These are phyloP conservation scores for Entophlyctis luteolus DNA, from an alignment of 192 early-diverging fungal species.

Conservation along the genomic window DNA sequence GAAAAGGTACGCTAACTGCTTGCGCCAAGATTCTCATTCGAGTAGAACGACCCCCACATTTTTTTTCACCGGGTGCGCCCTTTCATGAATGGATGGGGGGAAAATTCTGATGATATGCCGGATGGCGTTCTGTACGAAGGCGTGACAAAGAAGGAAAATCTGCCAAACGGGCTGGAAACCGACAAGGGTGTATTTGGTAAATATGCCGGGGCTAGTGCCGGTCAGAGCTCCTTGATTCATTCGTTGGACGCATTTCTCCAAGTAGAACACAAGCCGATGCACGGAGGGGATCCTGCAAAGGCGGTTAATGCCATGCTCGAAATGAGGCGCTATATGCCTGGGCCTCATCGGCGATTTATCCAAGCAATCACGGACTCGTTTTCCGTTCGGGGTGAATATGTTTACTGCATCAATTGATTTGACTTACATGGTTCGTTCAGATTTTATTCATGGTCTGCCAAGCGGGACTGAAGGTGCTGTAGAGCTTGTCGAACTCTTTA, in stretches of 20 bases:
- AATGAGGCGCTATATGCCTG: slow-evolving; percentile 93
- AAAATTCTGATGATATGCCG: slow-evolving; percentile 81
- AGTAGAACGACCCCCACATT: slow-evolving; percentile 78
- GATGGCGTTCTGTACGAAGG: slow-evolving; percentile 90
- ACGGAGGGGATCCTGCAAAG: slow-evolving; percentile 24
- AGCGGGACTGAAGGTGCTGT: slow-evolving; percentile 20
- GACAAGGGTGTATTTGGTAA: slow-evolving; percentile 41
- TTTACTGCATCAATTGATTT: slow-evolving; percentile 18
- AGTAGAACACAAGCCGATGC: slow-evolving; percentile 61
- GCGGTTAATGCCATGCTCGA: slow-evolving; percentile 76
- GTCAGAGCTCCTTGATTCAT: slow-evolving; percentile 90
- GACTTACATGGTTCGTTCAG: background rate
- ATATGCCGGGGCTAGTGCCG: slow-evolving; percentile 87
- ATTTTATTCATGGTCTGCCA: slow-evolving; percentile 18
- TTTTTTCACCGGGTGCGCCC: slow-evolving; percentile 92
- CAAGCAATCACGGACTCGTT: slow-evolving; percentile 41
- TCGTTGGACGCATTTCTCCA: slow-evolving; percentile 83
- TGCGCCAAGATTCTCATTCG: background rate
- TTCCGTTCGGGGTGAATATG: slow-evolving; percentile 31
- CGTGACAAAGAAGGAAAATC: slow-evolving; percentile 40
- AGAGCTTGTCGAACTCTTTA: slow-evolving; percentile 66
- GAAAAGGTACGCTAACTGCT: slow-evolving; percentile 58
- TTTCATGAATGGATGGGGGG: slow-evolving; percentile 88
- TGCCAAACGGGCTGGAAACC: slow-evolving; percentile 14
- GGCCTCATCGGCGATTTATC: slow-evolving; percentile 80